Base-by-base conservation (phyloP, 2,329 filamentous ascomycete species). In the Penicillium corylophilum region DNA sequence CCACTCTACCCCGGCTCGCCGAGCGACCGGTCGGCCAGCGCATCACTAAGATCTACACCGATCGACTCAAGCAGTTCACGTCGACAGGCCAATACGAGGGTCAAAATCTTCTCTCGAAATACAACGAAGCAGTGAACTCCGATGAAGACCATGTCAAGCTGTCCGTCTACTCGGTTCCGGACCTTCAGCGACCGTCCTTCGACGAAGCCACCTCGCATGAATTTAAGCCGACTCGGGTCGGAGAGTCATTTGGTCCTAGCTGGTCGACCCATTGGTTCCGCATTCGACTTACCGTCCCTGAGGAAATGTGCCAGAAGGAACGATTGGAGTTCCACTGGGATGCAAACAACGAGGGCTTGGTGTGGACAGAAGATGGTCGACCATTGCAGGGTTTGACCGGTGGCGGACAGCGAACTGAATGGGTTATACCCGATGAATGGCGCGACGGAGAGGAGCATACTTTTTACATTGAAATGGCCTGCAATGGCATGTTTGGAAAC, bases 231-330 rank as follows among this genome's bases (percentile, higher is more conserved):
- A 88, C 92, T 8, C 77, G 82, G 16, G 84, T 91, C 48, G 92
- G 93, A 53, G 81, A 87, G 51, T 84, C 79, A 6, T 97, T 97
- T 63, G 94, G 94, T 0, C 94, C 94, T 2, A 94, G 91, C 31
- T 99, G 94, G 94, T 88, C 91, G 1, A 99, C 94, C 8, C 94
- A 97, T 72, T 99, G 94, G 94, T 95, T 99, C 81, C 89, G 86
- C 63, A 83, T 96, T 50, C 77, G 86, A 50, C 76, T 99, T 56
- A 89, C 83, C 4, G 81, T 97, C 13, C 93, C 94, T 7, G 68
- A 83, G 49, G 77, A 89, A 12, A 82, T 96, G 64, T 76, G 73
- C 23, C 76, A 90, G 57, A 90, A 94, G 64, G 84, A 92, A 61
- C 85, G 88, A 42, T 80, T 99, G n/a, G 92, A 97, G 73, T 85